Conservation (phyloP, 192 early-diverging fungal species). For the Coemansia sp. region DNA sequence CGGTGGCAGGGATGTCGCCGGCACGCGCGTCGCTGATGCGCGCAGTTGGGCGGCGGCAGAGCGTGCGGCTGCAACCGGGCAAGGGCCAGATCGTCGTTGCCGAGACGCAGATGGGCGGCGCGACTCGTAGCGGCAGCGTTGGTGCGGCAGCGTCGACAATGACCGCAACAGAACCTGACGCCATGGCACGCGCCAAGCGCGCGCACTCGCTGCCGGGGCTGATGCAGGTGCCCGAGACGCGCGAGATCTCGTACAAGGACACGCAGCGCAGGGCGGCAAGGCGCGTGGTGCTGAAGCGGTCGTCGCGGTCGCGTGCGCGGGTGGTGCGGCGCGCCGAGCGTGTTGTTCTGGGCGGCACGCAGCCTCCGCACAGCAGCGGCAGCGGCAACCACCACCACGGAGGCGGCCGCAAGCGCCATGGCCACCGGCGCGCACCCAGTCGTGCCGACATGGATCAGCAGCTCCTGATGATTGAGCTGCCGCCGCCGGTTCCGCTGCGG, state of each 20-base stretch:
- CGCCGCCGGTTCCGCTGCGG: constrained; percentile 55
- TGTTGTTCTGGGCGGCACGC: constrained; percentile 41
- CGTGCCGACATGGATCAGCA: constrained; percentile 52
- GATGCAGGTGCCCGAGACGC: constrained; percentile 54
- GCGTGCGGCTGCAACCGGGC: constrained; percentile 52
- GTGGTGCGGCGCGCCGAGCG: constrained; percentile 48
- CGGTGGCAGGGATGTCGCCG: constrained; percentile 34
- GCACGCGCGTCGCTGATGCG: constrained; percentile 52
- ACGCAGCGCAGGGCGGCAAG: constrained; percentile 44
- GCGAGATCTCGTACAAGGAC: constrained; percentile 51
- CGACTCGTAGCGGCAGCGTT: constrained; percentile 10
- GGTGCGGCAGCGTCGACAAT: constrained; percentile 13
- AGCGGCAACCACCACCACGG: background rate
- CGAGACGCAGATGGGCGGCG: constrained; percentile 29
- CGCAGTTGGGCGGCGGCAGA: constrained; percentile 53
- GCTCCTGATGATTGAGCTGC: constrained; percentile 47
- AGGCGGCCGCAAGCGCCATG: constrained; percentile 13
- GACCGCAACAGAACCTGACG: constrained; percentile 21
- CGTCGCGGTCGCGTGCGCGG: constrained; percentile 28
- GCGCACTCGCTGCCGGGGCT: constrained; percentile 51
- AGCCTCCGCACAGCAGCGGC: constrained; percentile 8
- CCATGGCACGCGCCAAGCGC: constrained; percentile 41
- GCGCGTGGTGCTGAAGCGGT: constrained; percentile 21
- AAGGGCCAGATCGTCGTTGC: constrained; percentile 54
- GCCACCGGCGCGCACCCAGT: constrained; percentile 34